phyloP scores from a whole-genome alignment of 495 filamentous ascomycete species.

The Diplogelasinospora grovesii region DNA sequence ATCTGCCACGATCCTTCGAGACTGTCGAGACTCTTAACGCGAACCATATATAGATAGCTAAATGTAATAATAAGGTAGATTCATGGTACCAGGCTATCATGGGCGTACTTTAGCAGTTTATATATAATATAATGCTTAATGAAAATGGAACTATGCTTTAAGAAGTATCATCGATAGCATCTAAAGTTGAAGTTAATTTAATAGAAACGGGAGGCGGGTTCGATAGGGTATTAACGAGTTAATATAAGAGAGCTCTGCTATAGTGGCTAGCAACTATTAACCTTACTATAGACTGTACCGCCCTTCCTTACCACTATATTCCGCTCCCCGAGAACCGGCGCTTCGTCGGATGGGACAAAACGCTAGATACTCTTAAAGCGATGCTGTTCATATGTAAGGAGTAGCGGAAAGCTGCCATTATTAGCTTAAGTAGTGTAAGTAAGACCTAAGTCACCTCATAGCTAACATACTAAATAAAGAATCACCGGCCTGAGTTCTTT shows the following conservation, averaged over 20 bases:
- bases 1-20: conserved; percentile 21
- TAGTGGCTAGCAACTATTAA: no score
- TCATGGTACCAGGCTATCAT: conserved; percentile 24
- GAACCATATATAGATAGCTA: conserved; percentile 32
- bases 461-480: conserved; percentile 34
- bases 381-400: conserved; percentile 9
- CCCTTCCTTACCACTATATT: conserved; percentile 5
- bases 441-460: conserved; percentile 48
- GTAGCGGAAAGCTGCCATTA: conserved; percentile 25
- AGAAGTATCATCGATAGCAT: not conserved
- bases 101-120: conserved; percentile 23
- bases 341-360: conserved; percentile 24
- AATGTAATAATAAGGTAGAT: conserved; percentile 23
- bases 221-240: not conserved
- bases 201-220: not conserved
- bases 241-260: no score
- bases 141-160: not conserved
- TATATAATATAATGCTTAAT: not conserved
- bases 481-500: conserved; percentile 30
- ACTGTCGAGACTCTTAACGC: conserved; percentile 34
- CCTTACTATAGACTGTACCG: no score
- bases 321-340: conserved; percentile 20
- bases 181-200: not conserved
- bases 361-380: conserved; percentile 18
- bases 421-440: conserved; percentile 42